These are phyloP conservation scores for Thinopyrum elongatum DNA, from an alignment of 176 grass and related monocot species.

Conservation along the genomic window DNA sequence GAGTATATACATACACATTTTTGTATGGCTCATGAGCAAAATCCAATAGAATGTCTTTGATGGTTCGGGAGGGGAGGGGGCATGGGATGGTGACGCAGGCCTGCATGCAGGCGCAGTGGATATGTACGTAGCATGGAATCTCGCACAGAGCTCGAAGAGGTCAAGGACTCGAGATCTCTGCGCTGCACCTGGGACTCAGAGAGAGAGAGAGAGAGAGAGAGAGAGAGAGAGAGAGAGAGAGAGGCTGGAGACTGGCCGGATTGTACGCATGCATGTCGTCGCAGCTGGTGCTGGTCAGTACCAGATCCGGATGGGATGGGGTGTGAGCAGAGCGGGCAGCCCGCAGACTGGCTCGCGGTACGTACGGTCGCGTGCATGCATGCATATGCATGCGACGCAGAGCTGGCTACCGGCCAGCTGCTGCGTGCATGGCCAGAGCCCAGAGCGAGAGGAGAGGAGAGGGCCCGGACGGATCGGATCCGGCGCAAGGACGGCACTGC, in stretches of 20 bases:
- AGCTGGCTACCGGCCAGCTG: neutral
- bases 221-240: neutral
- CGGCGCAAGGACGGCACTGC: constrained; percentile 1
- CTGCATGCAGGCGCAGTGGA: neutral
- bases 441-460: constrained; percentile 19
- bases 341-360: neutral
- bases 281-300: neutral
- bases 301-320: constrained; percentile 6
- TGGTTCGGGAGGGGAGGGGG: neutral
- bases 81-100: neutral
- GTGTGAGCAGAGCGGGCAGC: neutral
- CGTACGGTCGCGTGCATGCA: neutral
- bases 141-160: constrained; percentile 36
- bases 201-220: neutral
- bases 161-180: constrained; percentile 49
- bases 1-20: neutral
- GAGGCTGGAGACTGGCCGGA: neutral
- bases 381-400: neutral
- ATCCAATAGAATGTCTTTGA: constrained; percentile 33
- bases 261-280: constrained; percentile 4
- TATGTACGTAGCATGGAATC: constrained; percentile 30
- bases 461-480: constrained; percentile 24
- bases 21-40: neutral
- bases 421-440: neutral
- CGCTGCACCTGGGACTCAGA: neutral